Conservation (phyloP, 2,329 filamentous ascomycete species). For the Magnaporthiopsis rhizophila region DNA sequence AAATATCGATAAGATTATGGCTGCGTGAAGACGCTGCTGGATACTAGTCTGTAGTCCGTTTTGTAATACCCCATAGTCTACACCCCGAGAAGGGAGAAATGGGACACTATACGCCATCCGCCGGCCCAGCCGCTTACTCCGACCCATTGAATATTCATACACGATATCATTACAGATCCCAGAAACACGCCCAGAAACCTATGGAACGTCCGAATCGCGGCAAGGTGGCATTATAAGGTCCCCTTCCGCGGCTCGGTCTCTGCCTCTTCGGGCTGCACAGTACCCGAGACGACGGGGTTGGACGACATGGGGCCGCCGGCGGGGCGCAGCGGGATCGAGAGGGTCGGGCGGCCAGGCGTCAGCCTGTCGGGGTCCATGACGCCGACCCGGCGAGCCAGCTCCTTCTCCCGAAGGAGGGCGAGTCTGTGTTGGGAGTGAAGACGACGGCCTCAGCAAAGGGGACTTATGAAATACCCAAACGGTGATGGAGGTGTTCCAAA, state of each 20-base stretch:
- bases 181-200: not conserved
- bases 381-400: constrained; percentile 12
- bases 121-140: not conserved
- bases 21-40: not conserved
- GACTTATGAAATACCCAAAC: not conserved
- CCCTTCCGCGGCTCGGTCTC: no score
- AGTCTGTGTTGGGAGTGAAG: constrained; percentile 8
- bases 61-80: not conserved
- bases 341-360: not conserved
- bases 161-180: not conserved
- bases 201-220: no score
- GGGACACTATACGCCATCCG: not conserved
- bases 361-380: constrained; percentile 5
- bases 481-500: not conserved
- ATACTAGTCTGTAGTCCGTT: not conserved
- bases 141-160: not conserved
- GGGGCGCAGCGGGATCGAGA: not conserved
- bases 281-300: constrained; percentile 8
- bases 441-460: not conserved
- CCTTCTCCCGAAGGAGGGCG: constrained; percentile 14
- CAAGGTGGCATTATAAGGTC: not conserved
- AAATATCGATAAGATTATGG: not conserved
- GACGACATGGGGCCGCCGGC: constrained; percentile 8
- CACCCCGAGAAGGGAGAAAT: not conserved
- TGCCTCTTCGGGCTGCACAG: no score